These are phyloP conservation scores for Kluyveromyces siamensis DNA, from an alignment of 805 yeast genomes.

Conservation along the genomic window DNA sequence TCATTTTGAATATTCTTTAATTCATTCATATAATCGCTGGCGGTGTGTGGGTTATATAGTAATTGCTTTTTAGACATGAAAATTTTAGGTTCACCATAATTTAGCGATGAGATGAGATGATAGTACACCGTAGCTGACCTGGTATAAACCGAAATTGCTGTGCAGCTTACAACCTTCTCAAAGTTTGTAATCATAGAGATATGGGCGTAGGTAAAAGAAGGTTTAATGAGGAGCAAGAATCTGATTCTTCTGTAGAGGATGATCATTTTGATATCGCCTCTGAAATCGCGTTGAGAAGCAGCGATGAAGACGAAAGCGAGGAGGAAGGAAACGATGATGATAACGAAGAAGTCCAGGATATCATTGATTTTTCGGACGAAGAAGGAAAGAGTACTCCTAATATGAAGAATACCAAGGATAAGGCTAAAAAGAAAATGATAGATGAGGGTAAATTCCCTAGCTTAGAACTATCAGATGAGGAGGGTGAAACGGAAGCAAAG, in stretches of 20 bases:
- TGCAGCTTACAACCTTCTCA: not conserved
- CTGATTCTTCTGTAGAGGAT: conserved; percentile 28
- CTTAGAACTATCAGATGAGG: conserved; percentile 46
- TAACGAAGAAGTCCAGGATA: conserved; percentile 39
- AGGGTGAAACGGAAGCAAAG: conserved; percentile 29
- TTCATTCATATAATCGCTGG: not conserved
- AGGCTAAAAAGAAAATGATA: conserved; percentile 6
- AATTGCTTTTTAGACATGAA: not conserved
- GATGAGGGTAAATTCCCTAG: conserved; percentile 33
- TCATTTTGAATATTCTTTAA: not conserved
- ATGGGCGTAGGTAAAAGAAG: conserved; percentile 3
- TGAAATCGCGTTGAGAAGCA: conserved; percentile 38
- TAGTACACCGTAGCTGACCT: not conserved
- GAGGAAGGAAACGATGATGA: conserved; percentile 29
- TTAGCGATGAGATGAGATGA: not conserved
- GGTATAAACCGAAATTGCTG: not conserved
- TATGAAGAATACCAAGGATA: conserved; percentile 7
- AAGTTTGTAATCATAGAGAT: not conserved
- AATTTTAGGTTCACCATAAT: not conserved
- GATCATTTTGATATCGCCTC: conserved; percentile 50
- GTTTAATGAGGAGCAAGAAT: conserved; percentile 3
- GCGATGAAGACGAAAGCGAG: conserved; percentile 27
- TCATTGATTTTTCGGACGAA: conserved; percentile 42
- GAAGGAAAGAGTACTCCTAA: conserved; percentile 31
- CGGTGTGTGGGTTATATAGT: not conserved